These are phyloP conservation scores for Oidiodendron maius DNA, from an alignment of 495 filamentous ascomycete species.

Conservation along the genomic window DNA sequence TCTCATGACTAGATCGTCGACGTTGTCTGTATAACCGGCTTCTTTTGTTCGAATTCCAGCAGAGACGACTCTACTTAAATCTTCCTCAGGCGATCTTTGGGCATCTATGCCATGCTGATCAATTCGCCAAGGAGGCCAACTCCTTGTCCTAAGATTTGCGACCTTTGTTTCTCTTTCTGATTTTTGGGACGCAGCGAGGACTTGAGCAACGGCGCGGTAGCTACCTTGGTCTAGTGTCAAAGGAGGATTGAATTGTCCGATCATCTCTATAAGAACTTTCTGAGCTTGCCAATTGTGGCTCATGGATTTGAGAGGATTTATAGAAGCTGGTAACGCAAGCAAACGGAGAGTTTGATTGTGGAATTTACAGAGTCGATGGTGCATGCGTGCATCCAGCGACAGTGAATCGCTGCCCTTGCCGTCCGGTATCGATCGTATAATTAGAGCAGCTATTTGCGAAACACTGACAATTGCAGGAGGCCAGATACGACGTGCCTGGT, in stretches of 20 bases:
- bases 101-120: slow-evolving; percentile 26
- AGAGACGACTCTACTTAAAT: slow-evolving; percentile 16
- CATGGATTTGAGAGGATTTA: slow-evolving; percentile 20
- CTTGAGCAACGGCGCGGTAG: slow-evolving; percentile 17
- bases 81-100: slow-evolving; percentile 15
- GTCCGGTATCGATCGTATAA: neutral
- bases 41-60: slow-evolving; percentile 9
- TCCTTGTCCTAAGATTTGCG: slow-evolving; percentile 11
- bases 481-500: slow-evolving; percentile 21
- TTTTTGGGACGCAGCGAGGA: slow-evolving; percentile 18
- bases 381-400: neutral
- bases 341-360: slow-evolving; percentile 11
- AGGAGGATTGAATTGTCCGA: slow-evolving; percentile 13
- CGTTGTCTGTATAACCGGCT: slow-evolving; percentile 11
- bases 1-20: slow-evolving; percentile 9
- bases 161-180: slow-evolving; percentile 14
- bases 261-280: slow-evolving; percentile 13
- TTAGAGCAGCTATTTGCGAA: slow-evolving; percentile 6
- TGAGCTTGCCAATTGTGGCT: slow-evolving; percentile 21
- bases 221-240: slow-evolving; percentile 15
- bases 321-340: slow-evolving; percentile 13
- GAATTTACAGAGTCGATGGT: slow-evolving; percentile 6
- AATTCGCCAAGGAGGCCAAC: slow-evolving; percentile 25
- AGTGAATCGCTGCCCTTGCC: neutral
- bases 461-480: slow-evolving; percentile 16